These are phyloP conservation scores for Diaporthe humulicola DNA, from an alignment of 2,329 filamentous ascomycete genomes.

Conservation along the genomic window DNA sequence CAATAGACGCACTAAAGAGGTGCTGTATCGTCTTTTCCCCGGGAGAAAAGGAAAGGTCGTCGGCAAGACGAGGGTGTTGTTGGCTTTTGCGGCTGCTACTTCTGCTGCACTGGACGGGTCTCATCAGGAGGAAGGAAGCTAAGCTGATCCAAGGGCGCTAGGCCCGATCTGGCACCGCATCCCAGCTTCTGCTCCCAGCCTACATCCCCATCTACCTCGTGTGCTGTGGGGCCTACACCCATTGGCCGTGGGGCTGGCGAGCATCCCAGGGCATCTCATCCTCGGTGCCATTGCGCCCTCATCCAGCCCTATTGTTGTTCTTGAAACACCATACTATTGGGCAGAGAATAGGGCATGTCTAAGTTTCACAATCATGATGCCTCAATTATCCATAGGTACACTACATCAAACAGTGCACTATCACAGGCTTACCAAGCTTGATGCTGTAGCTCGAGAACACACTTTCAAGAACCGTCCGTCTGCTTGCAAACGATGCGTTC, in stretches of 20 bases:
- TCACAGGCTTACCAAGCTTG: background rate
- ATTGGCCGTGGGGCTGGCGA: slow-evolving; percentile 3
- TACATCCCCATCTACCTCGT: background rate
- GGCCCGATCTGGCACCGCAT: background rate
- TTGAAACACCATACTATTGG: background rate
- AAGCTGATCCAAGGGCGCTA: slow-evolving; percentile 26
- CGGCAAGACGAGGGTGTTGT: slow-evolving; percentile 30
- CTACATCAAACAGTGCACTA: background rate
- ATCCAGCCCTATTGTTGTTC: background rate
- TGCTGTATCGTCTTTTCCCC: slow-evolving; percentile 28
- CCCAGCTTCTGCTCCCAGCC: background rate
- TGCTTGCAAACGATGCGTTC: background rate
- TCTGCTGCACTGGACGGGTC: slow-evolving; percentile 21
- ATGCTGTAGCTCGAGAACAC: background rate
- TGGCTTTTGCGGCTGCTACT: slow-evolving; percentile 32
- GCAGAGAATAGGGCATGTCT: background rate
- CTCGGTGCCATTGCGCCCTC: background rate
- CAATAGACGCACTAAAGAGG: slow-evolving; percentile 24
- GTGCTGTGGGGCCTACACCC: slow-evolving; percentile 17
- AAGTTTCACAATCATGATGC: background rate
- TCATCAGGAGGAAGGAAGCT: slow-evolving; percentile 26
- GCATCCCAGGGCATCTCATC: background rate
- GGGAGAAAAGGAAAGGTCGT: slow-evolving; percentile 30
- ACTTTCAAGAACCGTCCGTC: background rate
- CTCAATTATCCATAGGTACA: background rate